These are phyloP conservation scores for Bothriochloa decipiens DNA, from an alignment of 176 grass and related monocot species.

Conservation along the genomic window DNA sequence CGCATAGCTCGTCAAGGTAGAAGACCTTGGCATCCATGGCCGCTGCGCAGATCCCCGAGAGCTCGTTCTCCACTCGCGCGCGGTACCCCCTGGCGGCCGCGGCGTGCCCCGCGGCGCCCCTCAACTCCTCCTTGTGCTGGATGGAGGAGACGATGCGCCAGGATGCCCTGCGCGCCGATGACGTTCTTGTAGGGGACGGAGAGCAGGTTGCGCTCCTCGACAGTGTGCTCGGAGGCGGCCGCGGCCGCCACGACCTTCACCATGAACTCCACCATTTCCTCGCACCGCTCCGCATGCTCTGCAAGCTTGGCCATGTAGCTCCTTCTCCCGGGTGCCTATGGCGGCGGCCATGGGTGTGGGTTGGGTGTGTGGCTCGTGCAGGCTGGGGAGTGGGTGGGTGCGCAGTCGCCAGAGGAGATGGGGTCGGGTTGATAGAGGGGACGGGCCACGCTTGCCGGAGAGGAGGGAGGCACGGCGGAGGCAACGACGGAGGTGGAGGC, in stretches of 20 bases:
- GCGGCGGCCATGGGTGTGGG: slow-evolving; percentile 2
- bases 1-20: no score
- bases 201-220: slow-evolving; percentile 98
- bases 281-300: slow-evolving; percentile 97
- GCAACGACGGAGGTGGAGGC: no score
- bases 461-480: no score
- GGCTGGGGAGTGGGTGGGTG: slow-evolving; percentile 23
- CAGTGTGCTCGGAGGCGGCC: slow-evolving; percentile 63
- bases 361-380: slow-evolving; percentile 41
- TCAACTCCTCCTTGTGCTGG: slow-evolving; percentile 93
- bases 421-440: no score
- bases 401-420: no score
- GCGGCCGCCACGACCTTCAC: slow-evolving; percentile 75
- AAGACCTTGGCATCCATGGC: slow-evolving; percentile 84
- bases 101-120: slow-evolving; percentile 68
- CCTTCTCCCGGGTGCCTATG: slow-evolving; percentile 59
- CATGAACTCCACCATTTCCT: slow-evolving; percentile 99
- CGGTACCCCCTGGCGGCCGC: slow-evolving; percentile 66
- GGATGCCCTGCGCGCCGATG: slow-evolving; percentile 86
- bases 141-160: slow-evolving; percentile 99
- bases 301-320: slow-evolving; percentile 97
- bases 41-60: slow-evolving; percentile 72
- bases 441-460: no score
- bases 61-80: slow-evolving; percentile 80
- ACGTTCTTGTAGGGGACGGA: slow-evolving; percentile 99